Conservation (phyloP, 164 flowering plant species). For the Chimonanthus praecox region DNA sequence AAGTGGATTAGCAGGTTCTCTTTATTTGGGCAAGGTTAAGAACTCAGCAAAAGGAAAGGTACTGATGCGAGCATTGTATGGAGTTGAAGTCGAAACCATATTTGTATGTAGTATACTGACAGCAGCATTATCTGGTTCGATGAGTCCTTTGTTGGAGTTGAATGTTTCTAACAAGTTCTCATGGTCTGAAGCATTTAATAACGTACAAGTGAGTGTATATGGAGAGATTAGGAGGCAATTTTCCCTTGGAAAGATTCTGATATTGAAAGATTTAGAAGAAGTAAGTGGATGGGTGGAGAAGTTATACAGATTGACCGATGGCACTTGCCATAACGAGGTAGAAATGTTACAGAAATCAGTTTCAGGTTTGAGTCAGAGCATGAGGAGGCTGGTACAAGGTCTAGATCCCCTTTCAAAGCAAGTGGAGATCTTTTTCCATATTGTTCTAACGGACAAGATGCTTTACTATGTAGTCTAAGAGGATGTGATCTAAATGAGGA, state of each 20-base stretch:
- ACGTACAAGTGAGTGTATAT: constrained; percentile 47
- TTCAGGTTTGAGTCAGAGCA: constrained; percentile 27
- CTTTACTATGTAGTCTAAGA: constrained; percentile 67
- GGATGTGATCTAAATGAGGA: constrained; percentile 18
- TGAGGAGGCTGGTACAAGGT: constrained; percentile 48
- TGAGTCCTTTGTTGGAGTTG: constrained; percentile 41
- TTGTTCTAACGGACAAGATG: constrained; percentile 70
- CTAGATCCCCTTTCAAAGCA: constrained; percentile 55
- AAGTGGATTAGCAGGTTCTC: constrained; percentile 38
- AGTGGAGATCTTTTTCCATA: constrained; percentile 73
- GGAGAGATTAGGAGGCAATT: constrained; percentile 32
- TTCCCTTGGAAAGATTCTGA: constrained; percentile 24
- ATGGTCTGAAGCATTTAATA: constrained; percentile 61
- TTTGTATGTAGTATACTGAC: constrained; percentile 59
- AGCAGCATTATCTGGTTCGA: constrained; percentile 55
- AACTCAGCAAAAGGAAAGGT: constrained; percentile 75
- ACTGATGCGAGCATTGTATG: constrained; percentile 80
- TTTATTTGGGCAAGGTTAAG: constrained; percentile 59
- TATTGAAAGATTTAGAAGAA: constrained; percentile 60
- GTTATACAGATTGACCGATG: constrained; percentile 30
- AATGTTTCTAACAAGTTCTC: constrained; percentile 35
- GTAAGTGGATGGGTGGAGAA: constrained; percentile 41
- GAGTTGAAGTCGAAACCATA: constrained; percentile 56
- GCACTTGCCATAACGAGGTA: constrained; percentile 20
- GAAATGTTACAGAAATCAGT: constrained; percentile 28